A percentile compares a stretch with the other conserved stretches of the same genome.
Conservation (phyloP, 352 stramenopile species). For the Phytophthora brassicae region DNA sequence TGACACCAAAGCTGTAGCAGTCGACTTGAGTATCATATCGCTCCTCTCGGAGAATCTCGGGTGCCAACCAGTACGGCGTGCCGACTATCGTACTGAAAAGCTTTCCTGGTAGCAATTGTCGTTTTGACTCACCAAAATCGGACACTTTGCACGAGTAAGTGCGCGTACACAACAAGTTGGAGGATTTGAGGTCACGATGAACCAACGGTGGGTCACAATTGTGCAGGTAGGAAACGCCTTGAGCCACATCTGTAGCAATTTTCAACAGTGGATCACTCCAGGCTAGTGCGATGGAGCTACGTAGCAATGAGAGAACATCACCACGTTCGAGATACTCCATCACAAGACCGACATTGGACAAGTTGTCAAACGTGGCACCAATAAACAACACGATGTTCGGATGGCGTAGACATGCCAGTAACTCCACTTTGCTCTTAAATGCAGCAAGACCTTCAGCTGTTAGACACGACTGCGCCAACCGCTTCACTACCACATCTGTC, state of each 20-base stretch:
- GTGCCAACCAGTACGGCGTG: slow-evolving; percentile 85
- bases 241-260: slow-evolving; percentile 82
- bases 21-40: slow-evolving; percentile 83
- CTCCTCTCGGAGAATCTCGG: slow-evolving; percentile 83
- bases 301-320: slow-evolving; percentile 64
- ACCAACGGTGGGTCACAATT: slow-evolving; percentile 78
- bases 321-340: slow-evolving; percentile 80
- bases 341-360: slow-evolving; percentile 76
- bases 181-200: slow-evolving; percentile 84
- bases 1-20: slow-evolving; percentile 88
- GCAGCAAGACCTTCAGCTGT: slow-evolving; percentile 62
- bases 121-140: slow-evolving; percentile 80
- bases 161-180: slow-evolving; percentile 72
- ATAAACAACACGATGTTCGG: slow-evolving; percentile 89
- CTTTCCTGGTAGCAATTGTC: slow-evolving; percentile 40
- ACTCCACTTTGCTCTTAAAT: slow-evolving; percentile 79
- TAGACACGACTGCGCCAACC: slow-evolving; percentile 56
- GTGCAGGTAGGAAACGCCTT: slow-evolving; percentile 80
- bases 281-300: slow-evolving; percentile 61
- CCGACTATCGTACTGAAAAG: slow-evolving; percentile 79
- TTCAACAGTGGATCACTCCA: slow-evolving; percentile 81
- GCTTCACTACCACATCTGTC: slow-evolving; percentile 78
- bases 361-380: slow-evolving; percentile 80
- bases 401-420: slow-evolving; percentile 77
- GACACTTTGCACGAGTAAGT: slow-evolving; percentile 84